A percentile compares a stretch with the other conserved stretches of the same genome.
Conservation (phyloP, 306 rosid genomes). For the Quercus parvula region DNA sequence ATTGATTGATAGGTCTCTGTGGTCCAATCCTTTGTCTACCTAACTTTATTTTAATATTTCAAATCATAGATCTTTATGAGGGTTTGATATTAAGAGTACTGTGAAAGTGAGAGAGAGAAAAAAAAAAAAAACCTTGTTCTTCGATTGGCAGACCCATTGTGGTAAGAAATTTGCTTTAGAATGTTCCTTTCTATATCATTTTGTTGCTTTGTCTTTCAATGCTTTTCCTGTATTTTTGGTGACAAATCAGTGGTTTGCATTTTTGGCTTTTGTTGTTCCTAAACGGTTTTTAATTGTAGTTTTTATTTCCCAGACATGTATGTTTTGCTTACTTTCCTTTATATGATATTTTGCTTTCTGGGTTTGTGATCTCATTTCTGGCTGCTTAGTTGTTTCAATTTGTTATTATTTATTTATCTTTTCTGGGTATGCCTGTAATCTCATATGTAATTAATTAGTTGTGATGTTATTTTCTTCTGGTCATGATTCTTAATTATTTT, state of each 20-base stretch:
- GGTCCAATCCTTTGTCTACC: conserved; percentile 25
- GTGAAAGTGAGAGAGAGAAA: neutral
- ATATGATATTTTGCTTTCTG: conserved; percentile 5
- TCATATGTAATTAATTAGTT: neutral
- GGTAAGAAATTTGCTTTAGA: neutral
- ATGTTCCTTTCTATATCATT: neutral
- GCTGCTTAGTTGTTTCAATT: conserved; percentile 1
- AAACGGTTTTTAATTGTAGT: neutral
- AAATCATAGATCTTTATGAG: conserved; percentile 25
- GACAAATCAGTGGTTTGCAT: neutral
- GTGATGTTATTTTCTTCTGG: conserved; percentile 7
- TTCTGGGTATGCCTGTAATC: conserved; percentile 16
- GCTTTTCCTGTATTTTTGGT: neutral
- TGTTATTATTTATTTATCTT: neutral
- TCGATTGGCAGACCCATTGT: neutral
- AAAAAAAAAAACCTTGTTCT: neutral
- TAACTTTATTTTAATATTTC: neutral
- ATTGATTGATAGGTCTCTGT: conserved; percentile 36
- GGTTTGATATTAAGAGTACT: conserved; percentile 23
- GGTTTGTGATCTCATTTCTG: neutral
- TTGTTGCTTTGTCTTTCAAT: neutral
- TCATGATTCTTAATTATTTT: neutral
- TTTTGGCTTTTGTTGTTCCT: neutral
- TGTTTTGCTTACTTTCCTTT: conserved; percentile 5
- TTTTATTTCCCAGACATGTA: neutral